Evolutionary conservation across 2,329 filamentous ascomycete genomes (phyloP).

Genomic region (Rhexocercosporidium sp.): DNA sequence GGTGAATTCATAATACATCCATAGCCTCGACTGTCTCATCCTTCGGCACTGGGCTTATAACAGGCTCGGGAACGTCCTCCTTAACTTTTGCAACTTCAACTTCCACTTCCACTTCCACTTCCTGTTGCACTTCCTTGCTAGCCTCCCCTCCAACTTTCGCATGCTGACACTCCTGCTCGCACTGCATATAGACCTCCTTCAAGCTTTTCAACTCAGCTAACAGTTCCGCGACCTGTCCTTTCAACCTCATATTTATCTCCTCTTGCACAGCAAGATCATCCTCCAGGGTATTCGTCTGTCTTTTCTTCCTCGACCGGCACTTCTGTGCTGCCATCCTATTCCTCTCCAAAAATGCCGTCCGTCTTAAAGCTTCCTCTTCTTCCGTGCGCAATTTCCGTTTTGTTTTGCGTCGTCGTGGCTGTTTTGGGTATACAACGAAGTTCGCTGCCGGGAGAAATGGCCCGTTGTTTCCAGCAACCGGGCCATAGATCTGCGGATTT

Average conservation of each 20-base stretch:
- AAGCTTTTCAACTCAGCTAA: background rate
- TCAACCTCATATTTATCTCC: conserved; percentile 9
- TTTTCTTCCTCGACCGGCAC: conserved; percentile 12
- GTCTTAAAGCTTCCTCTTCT: conserved; percentile 1
- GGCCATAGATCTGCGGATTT: background rate
- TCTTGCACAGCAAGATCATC: conserved; percentile 8
- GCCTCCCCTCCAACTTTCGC: background rate
- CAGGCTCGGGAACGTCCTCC: background rate
- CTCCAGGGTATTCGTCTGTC: conserved; percentile 11
- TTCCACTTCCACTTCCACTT: background rate
- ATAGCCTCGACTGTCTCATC: background rate
- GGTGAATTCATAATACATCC: background rate
- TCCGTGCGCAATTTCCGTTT: conserved; percentile 6
- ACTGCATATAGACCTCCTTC: conserved; percentile 6
- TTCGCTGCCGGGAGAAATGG: background rate
- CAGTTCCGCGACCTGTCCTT: background rate
- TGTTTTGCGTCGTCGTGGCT: background rate
- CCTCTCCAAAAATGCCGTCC: conserved; percentile 9
- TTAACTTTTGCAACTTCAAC: background rate
- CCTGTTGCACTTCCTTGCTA: background rate
- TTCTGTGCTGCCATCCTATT: conserved; percentile 13
- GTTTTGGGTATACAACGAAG: background rate
- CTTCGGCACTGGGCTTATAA: background rate
- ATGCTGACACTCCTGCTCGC: conserved; percentile 4
- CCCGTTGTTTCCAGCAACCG: background rate